Percentiles rank a stretch among this genome's conserved stretches.
phyloP scores from a whole-genome alignment of 768 basidiomycete species.

The Lactarius tabidus region DNA sequence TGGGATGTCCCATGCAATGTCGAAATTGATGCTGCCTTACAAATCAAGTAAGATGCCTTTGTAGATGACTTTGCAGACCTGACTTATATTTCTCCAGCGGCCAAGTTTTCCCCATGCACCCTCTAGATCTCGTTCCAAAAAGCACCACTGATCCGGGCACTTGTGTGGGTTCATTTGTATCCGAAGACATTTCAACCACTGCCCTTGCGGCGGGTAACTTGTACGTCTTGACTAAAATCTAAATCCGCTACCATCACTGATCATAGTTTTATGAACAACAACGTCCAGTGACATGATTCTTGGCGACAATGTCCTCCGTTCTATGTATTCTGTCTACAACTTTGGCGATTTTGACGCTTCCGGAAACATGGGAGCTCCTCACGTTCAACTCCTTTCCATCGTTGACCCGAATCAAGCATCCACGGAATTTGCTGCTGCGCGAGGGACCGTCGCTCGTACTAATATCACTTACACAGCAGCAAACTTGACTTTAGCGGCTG shows the following conservation, averaged over 20 bases:
- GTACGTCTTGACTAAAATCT: slow-evolving; percentile 28
- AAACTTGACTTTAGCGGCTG: slow-evolving; percentile 35
- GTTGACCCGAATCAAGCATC: slow-evolving; percentile 68
- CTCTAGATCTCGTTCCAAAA: slow-evolving; percentile 64
- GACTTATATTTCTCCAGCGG: slow-evolving; percentile 40
- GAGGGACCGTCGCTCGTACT: slow-evolving; percentile 59
- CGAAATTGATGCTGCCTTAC: slow-evolving; percentile 76
- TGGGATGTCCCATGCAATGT: slow-evolving; percentile 72
- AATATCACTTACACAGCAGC: slow-evolving; percentile 65
- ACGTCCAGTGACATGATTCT: slow-evolving; percentile 68
- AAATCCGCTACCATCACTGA: neutral
- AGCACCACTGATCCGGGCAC: slow-evolving; percentile 41
- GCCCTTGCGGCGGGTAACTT: slow-evolving; percentile 52
- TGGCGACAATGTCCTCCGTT: slow-evolving; percentile 80
- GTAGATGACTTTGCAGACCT: neutral
- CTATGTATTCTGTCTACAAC: slow-evolving; percentile 78
- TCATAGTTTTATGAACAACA: slow-evolving; percentile 14
- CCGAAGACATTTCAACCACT: slow-evolving; percentile 49
- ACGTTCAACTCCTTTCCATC: slow-evolving; percentile 69
- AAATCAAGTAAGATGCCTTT: slow-evolving; percentile 55
- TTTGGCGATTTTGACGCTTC: slow-evolving; percentile 71
- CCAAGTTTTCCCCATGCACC: slow-evolving; percentile 74
- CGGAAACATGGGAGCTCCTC: slow-evolving; percentile 69
- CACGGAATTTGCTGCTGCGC: slow-evolving; percentile 58
- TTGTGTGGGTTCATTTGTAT: slow-evolving; percentile 76